Base-by-base conservation (phyloP, 1,139 yeast genomes). In the Yamadazyma diospyri region DNA sequence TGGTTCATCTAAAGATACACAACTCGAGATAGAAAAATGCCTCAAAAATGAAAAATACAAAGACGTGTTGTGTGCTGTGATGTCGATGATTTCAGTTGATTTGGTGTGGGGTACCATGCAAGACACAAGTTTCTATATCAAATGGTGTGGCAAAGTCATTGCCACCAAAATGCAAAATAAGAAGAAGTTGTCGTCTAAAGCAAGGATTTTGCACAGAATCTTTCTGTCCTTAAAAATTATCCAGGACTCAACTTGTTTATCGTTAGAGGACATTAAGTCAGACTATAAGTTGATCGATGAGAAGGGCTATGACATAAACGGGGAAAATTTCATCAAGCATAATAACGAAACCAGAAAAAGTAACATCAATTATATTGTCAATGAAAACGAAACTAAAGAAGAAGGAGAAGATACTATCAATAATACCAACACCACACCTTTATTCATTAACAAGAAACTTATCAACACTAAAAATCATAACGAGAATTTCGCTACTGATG, bases 31-130 rank as follows among this genome's bases (percentile, higher is more conserved):
- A 4, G 72, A 64, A 32, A 63, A 62, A 27, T 81, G 94, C 48
- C 68, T 79, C 30, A 60, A 70, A 32, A 63, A 67, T 29, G 94
- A 84, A 46, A 81, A 83, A 51, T 86, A 86, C 54, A 86, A 87
- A 51, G 95, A 87, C 51, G 85, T 86, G 5, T 59, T 87, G 23
- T 83, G 88, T 32, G 94, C 95, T 0, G 81, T 86, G 14, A 69
- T 87, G 59, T 80, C 94, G 2, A 85, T 87, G 95, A 85, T 81
- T 32, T 79, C 89, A 15, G 86, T 87, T 35, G 95, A 87, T 59
- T 80, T 85, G 36, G 92, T 85, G 6, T 83, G 94, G 85, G 95
- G 96, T 1, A 81, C 94, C 1, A 85, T 84, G 94, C 81, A 82
- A 39, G 94, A 85, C 45, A 85, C 95, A 46, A 78, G 78, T 40